Evolutionary conservation across 371 early-diverging fungal species (phyloP), one percentile per base, ranked within the genome.

Genomic region (Mortierella sp.): DNA sequence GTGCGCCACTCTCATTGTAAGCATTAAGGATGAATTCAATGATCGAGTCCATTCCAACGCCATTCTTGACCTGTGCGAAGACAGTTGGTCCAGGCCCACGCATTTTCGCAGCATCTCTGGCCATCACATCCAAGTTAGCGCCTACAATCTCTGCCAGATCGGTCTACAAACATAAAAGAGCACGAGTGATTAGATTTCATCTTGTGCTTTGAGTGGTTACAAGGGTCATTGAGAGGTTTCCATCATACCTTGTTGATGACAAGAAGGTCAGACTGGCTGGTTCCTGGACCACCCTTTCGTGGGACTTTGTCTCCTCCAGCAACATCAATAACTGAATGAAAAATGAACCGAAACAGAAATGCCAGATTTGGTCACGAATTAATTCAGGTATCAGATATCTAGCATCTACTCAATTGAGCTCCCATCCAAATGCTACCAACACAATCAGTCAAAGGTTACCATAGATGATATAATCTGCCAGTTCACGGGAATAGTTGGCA

Each of bases 401-500:
- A 23, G 19, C 51, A 10, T 6, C 51, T 51, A 40, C 29, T 28
- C 55, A 12, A 26, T 54, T 12, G 5, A 26, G 15, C 0, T 29
- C 19, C 17, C n/a, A 10, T 28, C 19, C 29, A 26, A 28, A 1
- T 54, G 10, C n/a, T 3, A 28, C 4, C 29, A 15, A 3, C 4
- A 3, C 12, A n/a, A 26, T 54, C 29, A 26, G 12, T 0, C n/a
- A 19, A 57, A 57, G 2, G 9, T 45, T 72, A 83, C 84, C 84
- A 78, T 97, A 97, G 61, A 97, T 96, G 82, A 96, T 97, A 79
- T 90, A 97, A 76, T 97, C 97, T 4, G 97, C 97, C 84, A 95
- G 76, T 70, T 85, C 93, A 70, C 87, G 89, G 83, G 92, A 92
- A 69, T 96, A 97, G 80, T 96, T 97, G 26, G 98, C 96, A 51